Percentiles rank a stretch among this genome's conserved stretches.
Evolutionary conservation across 345 rosid genomes (phyloP).

Genomic region (Populus davidiana): DNA sequence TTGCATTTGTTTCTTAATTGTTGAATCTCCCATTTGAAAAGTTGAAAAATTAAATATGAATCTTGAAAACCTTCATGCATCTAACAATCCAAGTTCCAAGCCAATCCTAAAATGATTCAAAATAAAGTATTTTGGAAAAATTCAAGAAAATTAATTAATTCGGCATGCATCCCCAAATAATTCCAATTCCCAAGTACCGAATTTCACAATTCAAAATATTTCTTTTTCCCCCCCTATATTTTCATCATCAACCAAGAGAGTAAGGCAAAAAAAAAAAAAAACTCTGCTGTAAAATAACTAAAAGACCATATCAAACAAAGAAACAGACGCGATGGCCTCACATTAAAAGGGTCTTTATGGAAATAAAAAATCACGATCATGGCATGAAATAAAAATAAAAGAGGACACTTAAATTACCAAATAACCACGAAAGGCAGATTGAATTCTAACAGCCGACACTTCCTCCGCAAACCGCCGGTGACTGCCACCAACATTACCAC

Average conservation of each 20-base stretch:
- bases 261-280: no score
- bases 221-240: no score
- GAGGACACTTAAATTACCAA: constrained; percentile 20
- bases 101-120: background rate
- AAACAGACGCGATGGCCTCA: background rate
- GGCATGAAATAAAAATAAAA: background rate
- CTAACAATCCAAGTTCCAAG: background rate
- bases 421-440: constrained; percentile 35
- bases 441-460: constrained; percentile 23
- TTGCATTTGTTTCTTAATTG: background rate
- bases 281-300: background rate
- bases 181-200: background rate
- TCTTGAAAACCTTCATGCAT: background rate
- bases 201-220: background rate
- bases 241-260: background rate
- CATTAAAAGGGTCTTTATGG: background rate
- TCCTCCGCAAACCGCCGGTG: constrained; percentile 13
- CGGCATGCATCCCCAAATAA: background rate
- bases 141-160: background rate
- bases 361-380: background rate
- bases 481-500: background rate
- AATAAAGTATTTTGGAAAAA: background rate
- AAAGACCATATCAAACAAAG: background rate
- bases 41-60: background rate
- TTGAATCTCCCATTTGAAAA: background rate